Evolutionary conservation across 495 filamentous ascomycete species (phyloP).

Genomic region (Physcia stellaris): DNA sequence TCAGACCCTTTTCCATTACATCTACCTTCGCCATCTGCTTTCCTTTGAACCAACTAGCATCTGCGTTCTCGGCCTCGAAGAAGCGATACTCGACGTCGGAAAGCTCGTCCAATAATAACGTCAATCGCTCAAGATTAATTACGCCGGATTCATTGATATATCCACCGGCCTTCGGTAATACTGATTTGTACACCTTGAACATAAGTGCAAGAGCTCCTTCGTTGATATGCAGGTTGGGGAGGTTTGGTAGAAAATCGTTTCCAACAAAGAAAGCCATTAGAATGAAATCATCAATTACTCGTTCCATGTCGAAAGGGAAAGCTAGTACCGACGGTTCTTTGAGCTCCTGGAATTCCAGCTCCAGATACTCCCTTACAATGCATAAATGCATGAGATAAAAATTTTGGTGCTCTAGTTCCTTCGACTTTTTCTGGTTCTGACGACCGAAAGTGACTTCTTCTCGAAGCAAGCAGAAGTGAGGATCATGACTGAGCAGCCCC

Average conservation of each 20-base stretch:
- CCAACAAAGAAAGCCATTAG: slow-evolving; percentile 99
- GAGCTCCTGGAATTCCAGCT: slow-evolving; percentile 91
- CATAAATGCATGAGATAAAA: slow-evolving; percentile 97
- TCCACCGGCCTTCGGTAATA: slow-evolving; percentile 75
- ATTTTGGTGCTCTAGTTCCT: slow-evolving; percentile 96
- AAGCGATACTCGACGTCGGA: slow-evolving; percentile 76
- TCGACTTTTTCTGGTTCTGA: slow-evolving; percentile 69
- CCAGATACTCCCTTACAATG: slow-evolving; percentile 93
- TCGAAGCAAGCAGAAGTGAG: slow-evolving; percentile 91
- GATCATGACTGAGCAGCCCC: slow-evolving; percentile 90
- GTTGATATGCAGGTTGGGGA: slow-evolving; percentile 96
- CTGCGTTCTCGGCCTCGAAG: slow-evolving; percentile 80
- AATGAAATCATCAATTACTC: slow-evolving; percentile 97
- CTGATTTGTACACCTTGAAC: slow-evolving; percentile 92
- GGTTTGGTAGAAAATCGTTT: slow-evolving; percentile 96
- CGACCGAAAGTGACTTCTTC: slow-evolving; percentile 97
- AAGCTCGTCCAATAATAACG: slow-evolving; percentile 67
- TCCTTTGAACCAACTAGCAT: slow-evolving; percentile 79
- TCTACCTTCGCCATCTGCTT: slow-evolving; percentile 57
- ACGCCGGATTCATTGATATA: slow-evolving; percentile 94
- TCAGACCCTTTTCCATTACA: slow-evolving; percentile 44
- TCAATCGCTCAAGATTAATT: slow-evolving; percentile 73
- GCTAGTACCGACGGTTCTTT: slow-evolving; percentile 59
- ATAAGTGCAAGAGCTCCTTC: slow-evolving; percentile 90
- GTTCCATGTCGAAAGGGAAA: slow-evolving; percentile 86